These are phyloP conservation scores for Hortaea sp. DNA, from an alignment of 2,329 filamentous ascomycete genomes.

Conservation along the genomic window DNA sequence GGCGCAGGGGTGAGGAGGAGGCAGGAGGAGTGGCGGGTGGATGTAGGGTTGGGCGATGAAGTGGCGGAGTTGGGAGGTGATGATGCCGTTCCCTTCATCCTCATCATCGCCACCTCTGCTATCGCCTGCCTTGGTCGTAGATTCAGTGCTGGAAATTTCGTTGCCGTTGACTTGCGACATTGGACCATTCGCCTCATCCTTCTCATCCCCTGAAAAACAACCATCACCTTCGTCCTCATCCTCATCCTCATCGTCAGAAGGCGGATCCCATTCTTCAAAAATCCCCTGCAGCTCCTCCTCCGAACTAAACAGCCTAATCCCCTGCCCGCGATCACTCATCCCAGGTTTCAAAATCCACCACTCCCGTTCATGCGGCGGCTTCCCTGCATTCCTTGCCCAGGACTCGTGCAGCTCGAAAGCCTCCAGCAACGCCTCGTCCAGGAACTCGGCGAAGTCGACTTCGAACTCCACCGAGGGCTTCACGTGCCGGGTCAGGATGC, in stretches of 20 bases:
- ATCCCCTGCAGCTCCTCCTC: conserved; percentile 76
- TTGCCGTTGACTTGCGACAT: conserved; percentile 8
- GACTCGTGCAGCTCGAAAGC: conserved; percentile 72
- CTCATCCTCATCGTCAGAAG: conserved; percentile 56
- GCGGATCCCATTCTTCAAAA: conserved; percentile 84
- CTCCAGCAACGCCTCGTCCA: conserved; percentile 87
- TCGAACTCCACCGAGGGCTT: conserved; percentile 79
- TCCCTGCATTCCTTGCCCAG: conserved; percentile 54
- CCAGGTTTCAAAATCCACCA: conserved; percentile 99
- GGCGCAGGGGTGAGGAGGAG: conserved; percentile 35
- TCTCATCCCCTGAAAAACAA: conserved; percentile 22
- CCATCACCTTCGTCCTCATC: conserved; percentile 29
- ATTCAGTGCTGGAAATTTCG: neutral
- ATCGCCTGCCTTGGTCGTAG: neutral
- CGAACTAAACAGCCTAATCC: conserved; percentile 78
- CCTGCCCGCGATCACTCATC: conserved; percentile 94
- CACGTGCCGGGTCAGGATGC: conserved; percentile 58
- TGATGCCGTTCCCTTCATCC: conserved; percentile 47
- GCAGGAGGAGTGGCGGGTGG: conserved; percentile 68
- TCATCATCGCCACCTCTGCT: conserved; percentile 31
- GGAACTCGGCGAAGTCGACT: conserved; percentile 90
- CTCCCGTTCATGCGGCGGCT: conserved; percentile 37
- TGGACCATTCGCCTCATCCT: conserved; percentile 8
- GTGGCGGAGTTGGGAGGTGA: conserved; percentile 84
- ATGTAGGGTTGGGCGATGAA: conserved; percentile 96